phyloP scores from a whole-genome alignment of 208 protist genomes.

The Crithidia thermophila region DNA sequence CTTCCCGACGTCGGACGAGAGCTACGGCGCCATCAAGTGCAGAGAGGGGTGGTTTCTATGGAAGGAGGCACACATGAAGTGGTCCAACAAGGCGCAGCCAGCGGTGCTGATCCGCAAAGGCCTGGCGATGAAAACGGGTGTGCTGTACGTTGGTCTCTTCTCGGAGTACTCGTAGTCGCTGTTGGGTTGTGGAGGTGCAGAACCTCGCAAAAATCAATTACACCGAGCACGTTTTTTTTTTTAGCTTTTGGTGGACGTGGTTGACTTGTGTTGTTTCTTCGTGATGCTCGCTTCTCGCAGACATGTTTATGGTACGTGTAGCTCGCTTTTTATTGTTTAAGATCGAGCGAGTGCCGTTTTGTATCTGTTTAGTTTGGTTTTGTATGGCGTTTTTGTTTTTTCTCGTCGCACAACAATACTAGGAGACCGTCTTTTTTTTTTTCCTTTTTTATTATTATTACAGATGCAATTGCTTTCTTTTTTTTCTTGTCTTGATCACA shows the following conservation, averaged over 20 bases:
- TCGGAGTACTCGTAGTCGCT: conserved; percentile 48
- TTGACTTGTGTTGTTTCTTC: too few species aligned
- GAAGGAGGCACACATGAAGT: conserved; percentile 67
- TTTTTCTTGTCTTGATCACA: too few species aligned
- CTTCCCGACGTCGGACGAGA: conserved; percentile 61
- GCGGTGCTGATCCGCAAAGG: conserved; percentile 77
- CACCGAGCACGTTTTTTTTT: not conserved
- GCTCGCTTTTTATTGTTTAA: too few species aligned
- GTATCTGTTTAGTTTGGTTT: too few species aligned
- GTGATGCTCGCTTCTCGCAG: too few species aligned
- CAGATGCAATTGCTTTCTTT: too few species aligned
- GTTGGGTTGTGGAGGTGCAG: not conserved
- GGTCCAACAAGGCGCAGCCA: conserved; percentile 51
- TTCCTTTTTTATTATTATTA: too few species aligned
- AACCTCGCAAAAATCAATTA: not conserved
- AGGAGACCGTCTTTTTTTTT: too few species aligned
- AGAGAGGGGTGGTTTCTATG: conserved; percentile 81
- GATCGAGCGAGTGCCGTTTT: too few species aligned
- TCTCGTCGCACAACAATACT: too few species aligned
- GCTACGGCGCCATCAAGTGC: conserved; percentile 78
- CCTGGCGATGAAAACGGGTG: conserved; percentile 82
- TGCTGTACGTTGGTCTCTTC: conserved; percentile 79
- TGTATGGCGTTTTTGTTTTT: too few species aligned
- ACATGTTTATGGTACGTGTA: too few species aligned
- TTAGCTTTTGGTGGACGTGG: not conserved